phyloP scores from a whole-genome alignment of 768 basidiomycete species.

The Tylopilus cervinicoccineus region DNA sequence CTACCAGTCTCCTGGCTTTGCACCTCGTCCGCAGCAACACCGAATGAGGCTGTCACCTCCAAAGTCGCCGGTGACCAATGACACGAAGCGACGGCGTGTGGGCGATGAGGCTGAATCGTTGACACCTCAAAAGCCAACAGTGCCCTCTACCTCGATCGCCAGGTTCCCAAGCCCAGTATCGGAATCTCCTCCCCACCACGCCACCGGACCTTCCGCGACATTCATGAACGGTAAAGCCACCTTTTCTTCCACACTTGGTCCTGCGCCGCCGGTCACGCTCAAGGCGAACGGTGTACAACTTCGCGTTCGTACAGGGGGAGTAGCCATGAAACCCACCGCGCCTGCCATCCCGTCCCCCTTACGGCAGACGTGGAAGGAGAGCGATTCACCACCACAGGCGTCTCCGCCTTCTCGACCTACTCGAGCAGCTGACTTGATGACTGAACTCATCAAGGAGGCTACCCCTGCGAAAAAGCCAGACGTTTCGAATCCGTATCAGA shows the following conservation, averaged over 20 bases:
- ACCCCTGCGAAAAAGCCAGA: constrained; percentile 63
- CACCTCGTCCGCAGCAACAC: constrained; percentile 45
- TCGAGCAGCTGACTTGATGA: constrained; percentile 65
- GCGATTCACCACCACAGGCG: constrained; percentile 36
- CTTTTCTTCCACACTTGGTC: constrained; percentile 21
- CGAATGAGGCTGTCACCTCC: constrained; percentile 41
- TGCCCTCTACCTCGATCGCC: constrained; percentile 26
- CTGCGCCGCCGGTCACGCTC: constrained; percentile 22
- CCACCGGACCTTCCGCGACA: constrained; percentile 24
- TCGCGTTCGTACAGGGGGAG: constrained; percentile 40
- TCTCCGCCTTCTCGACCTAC: constrained; percentile 42
- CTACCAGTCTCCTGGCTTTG: constrained; percentile 71
- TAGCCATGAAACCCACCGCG: constrained; percentile 47
- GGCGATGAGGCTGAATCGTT: constrained; percentile 41
- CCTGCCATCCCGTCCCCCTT: constrained; percentile 73
- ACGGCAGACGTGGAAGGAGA: constrained; percentile 64
- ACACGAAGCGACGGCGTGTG: constrained; percentile 61
- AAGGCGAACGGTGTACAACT: constrained; percentile 25
- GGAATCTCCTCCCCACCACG: constrained; percentile 31
- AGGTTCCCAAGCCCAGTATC: constrained; percentile 22
- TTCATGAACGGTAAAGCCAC: constrained; percentile 25
- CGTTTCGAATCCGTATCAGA: constrained; percentile 76
- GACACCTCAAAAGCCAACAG: constrained; percentile 30
- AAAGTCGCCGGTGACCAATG: constrained; percentile 37
- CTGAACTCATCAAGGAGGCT: constrained; percentile 66